These are phyloP conservation scores for Hemisphaericaspora xylofermentans DNA, from an alignment of 1,139 yeast genomes.

Conservation along the genomic window DNA sequence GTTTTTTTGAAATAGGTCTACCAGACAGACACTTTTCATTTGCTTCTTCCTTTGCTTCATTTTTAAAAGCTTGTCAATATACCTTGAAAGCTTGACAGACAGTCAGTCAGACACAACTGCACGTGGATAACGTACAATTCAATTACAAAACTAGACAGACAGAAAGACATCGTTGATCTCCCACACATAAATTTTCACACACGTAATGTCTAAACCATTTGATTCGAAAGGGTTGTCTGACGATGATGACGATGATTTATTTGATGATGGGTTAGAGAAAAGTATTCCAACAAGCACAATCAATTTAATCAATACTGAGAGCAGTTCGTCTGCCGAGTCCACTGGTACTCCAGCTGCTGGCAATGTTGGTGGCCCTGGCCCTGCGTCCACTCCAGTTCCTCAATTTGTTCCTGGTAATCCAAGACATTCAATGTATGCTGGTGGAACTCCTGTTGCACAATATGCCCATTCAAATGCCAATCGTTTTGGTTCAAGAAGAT, in stretches of 20 bases:
- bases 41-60: too few species aligned
- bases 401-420: not conserved
- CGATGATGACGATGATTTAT: slow-evolving; percentile 5
- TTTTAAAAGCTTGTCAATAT: too few species aligned
- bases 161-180: not conserved
- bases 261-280: slow-evolving; percentile 1
- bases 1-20: too few species aligned
- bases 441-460: not conserved
- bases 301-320: slow-evolving; percentile 1
- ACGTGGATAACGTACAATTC: too few species aligned
- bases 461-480: slow-evolving; percentile 1
- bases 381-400: not conserved
- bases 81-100: too few species aligned
- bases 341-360: not conserved
- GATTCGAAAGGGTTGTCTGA: not conserved
- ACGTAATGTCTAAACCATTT: slow-evolving; percentile 3
- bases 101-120: too few species aligned
- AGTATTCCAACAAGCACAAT: slow-evolving; percentile 1
- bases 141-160: not conserved
- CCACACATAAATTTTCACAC: not conserved
- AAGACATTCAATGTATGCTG: not conserved
- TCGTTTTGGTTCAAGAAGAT: slow-evolving; percentile 3
- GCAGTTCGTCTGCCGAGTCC: not conserved
- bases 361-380: not conserved
- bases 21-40: too few species aligned